Evolutionary conservation across 208 protist species (phyloP), one percentile per base, ranked within the genome.

Genomic region (Leishmania major): DNA sequence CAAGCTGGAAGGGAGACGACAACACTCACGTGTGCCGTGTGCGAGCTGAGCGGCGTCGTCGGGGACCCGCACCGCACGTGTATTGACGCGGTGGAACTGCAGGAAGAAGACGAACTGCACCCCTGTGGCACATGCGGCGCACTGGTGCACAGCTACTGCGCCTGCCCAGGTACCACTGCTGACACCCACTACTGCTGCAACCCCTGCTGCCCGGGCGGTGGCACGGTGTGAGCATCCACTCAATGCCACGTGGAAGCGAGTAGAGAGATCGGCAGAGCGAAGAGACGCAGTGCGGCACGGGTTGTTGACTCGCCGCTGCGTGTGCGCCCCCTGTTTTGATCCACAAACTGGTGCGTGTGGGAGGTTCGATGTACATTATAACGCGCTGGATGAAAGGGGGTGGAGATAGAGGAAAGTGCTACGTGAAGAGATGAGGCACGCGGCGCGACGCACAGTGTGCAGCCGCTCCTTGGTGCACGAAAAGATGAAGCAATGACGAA

Each of bases 41-140:
- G 89, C 55, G 89, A 92, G 81, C 87, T 92, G 31, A 75, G 80
- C 15, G 88, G 85, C 3, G 62, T 86, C 1, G 43, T 83, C 57
- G 47, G 45, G 1, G 22, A 2, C 1, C 37, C 31, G 74, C 35
- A 45, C 19, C 51, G 7, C 40, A 8, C 8, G 5, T 57, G 62
- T 47, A 59, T 25, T 31, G 3, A 35, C 70, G 57, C 64, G 40
- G 37, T 15, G 64, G 37, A 25, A 25, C 11, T 2, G 10, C n/a
- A 62, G 15, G 78, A 60, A 15, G 80, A 86, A 10, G 83, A 85
- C 40, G 69, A 10, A 4, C 70, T 90, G 25, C 69, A 82, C n/a
- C 66, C 45, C 5, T 90, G 87, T n/a, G 40, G 25, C 22, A 62
- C 77, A 10, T 90, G 87, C 37, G 47, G 59, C 37, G 77, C 78